These are phyloP conservation scores for Zizania latifolia DNA, from an alignment of 176 grass and related monocot species.

Conservation along the genomic window DNA sequence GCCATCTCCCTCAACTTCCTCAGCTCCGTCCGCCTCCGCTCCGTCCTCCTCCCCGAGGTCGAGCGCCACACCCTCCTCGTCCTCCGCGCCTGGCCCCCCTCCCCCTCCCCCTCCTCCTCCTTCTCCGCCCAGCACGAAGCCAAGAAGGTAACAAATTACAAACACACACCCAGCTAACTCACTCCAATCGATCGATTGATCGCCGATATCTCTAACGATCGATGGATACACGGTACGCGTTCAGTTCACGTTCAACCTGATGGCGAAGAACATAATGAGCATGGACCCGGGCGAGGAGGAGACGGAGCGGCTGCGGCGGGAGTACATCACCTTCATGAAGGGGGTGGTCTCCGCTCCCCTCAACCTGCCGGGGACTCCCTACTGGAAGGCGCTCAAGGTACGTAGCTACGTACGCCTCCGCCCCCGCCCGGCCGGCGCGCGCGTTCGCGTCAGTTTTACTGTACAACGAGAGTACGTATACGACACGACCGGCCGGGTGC, in stretches of 20 bases:
- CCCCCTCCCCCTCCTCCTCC: neutral
- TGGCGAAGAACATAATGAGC: conserved; percentile 98
- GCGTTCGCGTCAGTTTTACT: neutral
- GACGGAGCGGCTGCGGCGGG: conserved; percentile 68
- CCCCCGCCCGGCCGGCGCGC: neutral
- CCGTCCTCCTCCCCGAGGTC: conserved; percentile 66
- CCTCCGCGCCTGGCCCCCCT: conserved; percentile 45
- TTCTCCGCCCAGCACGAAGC: conserved; percentile 89
- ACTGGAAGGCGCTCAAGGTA: conserved; percentile 93
- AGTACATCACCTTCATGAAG: conserved; percentile 99
- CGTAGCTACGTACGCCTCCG: no score
- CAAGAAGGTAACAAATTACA: conserved; percentile 49
- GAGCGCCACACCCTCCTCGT: conserved; percentile 72
- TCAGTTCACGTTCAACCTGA: conserved; percentile 98
- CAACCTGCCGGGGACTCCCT: conserved; percentile 87
- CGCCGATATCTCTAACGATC: no score
- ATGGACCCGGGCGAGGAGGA: conserved; percentile 73
- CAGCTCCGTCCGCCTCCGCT: conserved; percentile 66
- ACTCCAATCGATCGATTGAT: neutral
- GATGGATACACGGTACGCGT: no score
- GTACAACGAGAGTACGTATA: no score
- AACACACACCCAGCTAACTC: no score
- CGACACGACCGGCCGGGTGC: neutral
- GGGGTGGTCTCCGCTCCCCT: conserved; percentile 82
- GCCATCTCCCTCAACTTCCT: conserved; percentile 89